Percentiles rank a stretch among this genome's conserved stretches.
Evolutionary conservation across 2,329 filamentous ascomycete species (phyloP).

Genomic region (Fusarium globosum): DNA sequence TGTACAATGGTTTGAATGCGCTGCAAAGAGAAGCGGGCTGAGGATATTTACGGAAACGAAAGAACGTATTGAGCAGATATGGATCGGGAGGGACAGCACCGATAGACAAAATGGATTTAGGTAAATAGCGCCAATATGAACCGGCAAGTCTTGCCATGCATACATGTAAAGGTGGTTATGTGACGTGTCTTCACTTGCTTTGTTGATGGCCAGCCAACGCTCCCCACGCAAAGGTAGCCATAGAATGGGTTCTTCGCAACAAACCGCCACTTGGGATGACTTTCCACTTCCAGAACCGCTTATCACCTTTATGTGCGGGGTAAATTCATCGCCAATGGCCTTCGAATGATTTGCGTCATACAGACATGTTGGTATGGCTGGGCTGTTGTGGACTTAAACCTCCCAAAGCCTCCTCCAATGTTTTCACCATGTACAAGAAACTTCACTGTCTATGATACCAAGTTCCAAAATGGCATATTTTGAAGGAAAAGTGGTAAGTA

Average conservation of each 20-base stretch:
- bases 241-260: too few relatives aligned
- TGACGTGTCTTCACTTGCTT: neutral
- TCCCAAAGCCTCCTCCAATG: neutral
- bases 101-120: neutral
- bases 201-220: accelerated
- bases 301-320: neutral
- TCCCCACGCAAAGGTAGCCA: accelerated
- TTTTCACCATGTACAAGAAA: too few relatives aligned
- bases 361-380: neutral
- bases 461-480: neutral
- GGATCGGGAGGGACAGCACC: constrained; percentile 1
- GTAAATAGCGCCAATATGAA: neutral
- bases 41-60: constrained; percentile 25
- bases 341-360: too few relatives aligned
- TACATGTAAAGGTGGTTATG: neutral
- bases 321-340: neutral
- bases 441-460: accelerated
- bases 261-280: neutral
- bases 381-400: neutral
- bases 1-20: constrained; percentile 19
- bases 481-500: constrained; percentile 8
- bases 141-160: neutral
- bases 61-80: constrained; percentile 12
- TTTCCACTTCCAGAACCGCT: constrained; percentile 15
- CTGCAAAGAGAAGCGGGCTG: constrained; percentile 12